A percentile compares a stretch with the other conserved stretches of the same genome.
Evolutionary conservation across 2,329 filamentous ascomycete species (phyloP).

Genomic region (Aspergillus hiratsukae): DNA sequence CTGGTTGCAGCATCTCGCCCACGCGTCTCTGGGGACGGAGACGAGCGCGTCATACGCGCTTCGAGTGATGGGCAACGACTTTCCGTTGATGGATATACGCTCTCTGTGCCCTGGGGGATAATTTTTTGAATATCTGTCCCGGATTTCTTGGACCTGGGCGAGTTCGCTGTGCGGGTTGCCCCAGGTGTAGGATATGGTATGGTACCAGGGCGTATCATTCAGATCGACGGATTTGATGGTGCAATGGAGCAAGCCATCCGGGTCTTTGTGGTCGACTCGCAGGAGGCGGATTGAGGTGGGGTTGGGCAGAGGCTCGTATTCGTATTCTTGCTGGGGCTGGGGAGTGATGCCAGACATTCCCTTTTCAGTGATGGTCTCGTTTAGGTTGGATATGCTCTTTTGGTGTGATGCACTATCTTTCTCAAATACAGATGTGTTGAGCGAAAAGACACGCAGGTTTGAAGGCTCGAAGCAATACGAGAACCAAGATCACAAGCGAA

Average conservation of each 20-base stretch:
- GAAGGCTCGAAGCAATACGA: not conserved
- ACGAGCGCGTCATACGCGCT: not conserved
- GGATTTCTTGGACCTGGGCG: not conserved
- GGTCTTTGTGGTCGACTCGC: not conserved
- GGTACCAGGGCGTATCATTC: not conserved
- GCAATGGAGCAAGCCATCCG: not conserved
- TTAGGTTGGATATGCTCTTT: not conserved
- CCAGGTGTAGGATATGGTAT: slow-evolving; percentile 6
- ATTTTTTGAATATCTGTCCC: not conserved
- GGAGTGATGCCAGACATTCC: not conserved
- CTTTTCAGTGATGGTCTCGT: not conserved
- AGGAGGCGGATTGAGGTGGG: slow-evolving; percentile 3
- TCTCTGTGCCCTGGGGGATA: not conserved
- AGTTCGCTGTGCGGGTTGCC: slow-evolving; percentile 3
- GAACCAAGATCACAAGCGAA: not conserved
- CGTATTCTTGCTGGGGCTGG: not conserved
- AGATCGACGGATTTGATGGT: not conserved
- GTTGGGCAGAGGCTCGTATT: slow-evolving; percentile 1
- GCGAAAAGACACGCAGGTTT: not conserved
- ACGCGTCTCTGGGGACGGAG: not conserved
- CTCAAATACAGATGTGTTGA: not conserved
- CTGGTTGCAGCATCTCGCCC: slow-evolving; percentile 1
- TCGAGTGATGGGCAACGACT: not conserved
- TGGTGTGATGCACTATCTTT: not conserved
- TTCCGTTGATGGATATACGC: not conserved